These are phyloP conservation scores for Coemansia guatemalensis DNA, from an alignment of 192 early-diverging fungal genomes.

Conservation along the genomic window DNA sequence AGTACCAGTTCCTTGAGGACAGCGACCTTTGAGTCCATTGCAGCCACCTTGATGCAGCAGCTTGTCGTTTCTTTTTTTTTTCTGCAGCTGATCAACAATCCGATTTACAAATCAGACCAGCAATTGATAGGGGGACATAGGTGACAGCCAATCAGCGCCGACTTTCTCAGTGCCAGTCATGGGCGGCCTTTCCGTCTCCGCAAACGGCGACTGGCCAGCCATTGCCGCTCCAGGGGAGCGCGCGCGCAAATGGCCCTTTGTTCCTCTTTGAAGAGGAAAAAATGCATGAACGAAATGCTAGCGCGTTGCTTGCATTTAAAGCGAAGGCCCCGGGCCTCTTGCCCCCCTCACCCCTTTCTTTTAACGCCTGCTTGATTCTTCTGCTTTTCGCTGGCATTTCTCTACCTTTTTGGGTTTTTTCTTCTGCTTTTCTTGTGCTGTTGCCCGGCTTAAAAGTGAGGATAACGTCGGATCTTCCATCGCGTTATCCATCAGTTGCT, in stretches of 20 bases:
- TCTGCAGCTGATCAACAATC: background rate
- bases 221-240: slow-evolving; percentile 1
- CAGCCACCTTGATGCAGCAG: slow-evolving; percentile 38
- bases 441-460: background rate
- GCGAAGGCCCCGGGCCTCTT: background rate
- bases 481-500: background rate
- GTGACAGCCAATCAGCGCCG: background rate
- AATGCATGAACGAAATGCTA: background rate
- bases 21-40: slow-evolving; percentile 56
- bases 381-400: background rate
- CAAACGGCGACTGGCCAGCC: background rate
- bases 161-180: background rate
- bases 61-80: background rate
- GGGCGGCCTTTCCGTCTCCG: background rate
- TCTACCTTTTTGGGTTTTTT: slow-evolving; percentile 3
- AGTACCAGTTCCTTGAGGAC: slow-evolving; percentile 87
- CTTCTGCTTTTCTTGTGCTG: background rate
- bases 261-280: background rate
- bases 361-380: background rate
- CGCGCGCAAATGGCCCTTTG: slow-evolving; percentile 1
- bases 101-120: slow-evolving; percentile 2
- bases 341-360: background rate
- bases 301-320: background rate
- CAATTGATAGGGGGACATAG: background rate
- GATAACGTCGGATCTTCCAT: background rate